Evolutionary conservation across 768 basidiomycete species (phyloP), one percentile per base, ranked within the genome.

Genomic region (Hygrocybe coccinea): DNA sequence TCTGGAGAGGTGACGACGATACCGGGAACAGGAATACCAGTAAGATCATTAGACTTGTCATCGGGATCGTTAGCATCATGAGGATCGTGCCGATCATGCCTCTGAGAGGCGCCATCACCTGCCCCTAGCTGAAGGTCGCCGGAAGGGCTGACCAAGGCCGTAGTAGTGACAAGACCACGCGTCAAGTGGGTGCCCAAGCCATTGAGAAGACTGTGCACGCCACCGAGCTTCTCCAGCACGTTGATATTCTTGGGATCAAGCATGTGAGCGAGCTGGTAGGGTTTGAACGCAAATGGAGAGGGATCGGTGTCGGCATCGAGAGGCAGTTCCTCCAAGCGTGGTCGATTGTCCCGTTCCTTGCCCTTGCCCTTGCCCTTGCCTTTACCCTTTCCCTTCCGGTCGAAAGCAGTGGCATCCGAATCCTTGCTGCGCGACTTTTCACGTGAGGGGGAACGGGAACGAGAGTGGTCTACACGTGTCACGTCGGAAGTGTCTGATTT

Each of bases 201-300:
- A 1, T 73, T 70, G 11, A 95, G 70, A 11, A 98, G 65, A 7
- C 79, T 82, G 0, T 75, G 61, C 7, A 79, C 73, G 39, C 97
- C 97, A 17, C 93, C 94, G 35, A 95, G 76, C 10, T 69, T 69
- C 15, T 74, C 74, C 33, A 99, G 79, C 12, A 76, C 67, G 2
- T 85, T 79, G 10, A 94, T 59, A 59, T 76, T 86, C 72, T 97
- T 97, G 8, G 94, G 93, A 66, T 98, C 95, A 36, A 98, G 83
- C 52, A 97, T 80, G 57, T 83, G 81, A 1, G 95, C 95, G 14
- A 97, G 84, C 49, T 79, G 74, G 57, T 78, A 81, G 0, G 95
- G 91, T 54, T 83, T 84, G 64, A 85, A 85, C 10, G 65, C 67
- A 69, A 95, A 97, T 0, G 91, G 90, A 1, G 80, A 69, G 1